Conservation (phyloP, 1,284 basidiomycete species). For the Puccinia polysora region DNA sequence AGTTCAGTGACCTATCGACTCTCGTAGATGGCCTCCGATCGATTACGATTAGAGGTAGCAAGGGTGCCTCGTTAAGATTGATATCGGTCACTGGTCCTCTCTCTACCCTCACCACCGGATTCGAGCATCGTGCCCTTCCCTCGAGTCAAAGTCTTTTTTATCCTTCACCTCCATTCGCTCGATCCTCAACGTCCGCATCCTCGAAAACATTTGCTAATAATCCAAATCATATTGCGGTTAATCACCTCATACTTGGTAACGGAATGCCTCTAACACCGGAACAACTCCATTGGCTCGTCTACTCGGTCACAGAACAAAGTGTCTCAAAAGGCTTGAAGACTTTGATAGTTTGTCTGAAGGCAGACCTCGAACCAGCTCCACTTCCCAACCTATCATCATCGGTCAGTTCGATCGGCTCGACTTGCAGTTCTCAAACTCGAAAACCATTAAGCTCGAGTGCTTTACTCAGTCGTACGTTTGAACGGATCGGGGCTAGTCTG, state of each 20-base stretch:
- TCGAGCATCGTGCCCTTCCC: not conserved
- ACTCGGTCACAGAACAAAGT: not conserved
- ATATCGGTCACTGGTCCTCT: constrained; percentile 13
- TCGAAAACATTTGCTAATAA: not conserved
- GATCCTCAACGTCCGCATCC: not conserved
- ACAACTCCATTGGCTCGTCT: constrained; percentile 15
- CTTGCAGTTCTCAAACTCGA: too few species aligned
- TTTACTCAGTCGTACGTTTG: constrained; percentile 12
- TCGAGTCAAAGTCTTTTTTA: not conserved
- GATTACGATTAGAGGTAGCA: constrained; percentile 9
- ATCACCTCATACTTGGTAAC: constrained; percentile 9
- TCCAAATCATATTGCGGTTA: constrained; percentile 7
- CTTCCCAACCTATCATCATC: constrained; percentile 7
- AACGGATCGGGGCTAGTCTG: constrained; percentile 12
- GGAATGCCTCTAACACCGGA: constrained; percentile 20
- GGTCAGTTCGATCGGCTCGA: constrained; percentile 9
- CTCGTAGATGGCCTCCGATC: constrained; percentile 21
- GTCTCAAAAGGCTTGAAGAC: not conserved
- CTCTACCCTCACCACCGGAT: constrained; percentile 1
- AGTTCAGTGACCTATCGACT: constrained; percentile 6
- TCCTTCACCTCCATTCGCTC: not conserved
- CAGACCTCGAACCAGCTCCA: not conserved
- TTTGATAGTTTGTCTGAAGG: constrained; percentile 19
- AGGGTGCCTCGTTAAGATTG: not conserved
- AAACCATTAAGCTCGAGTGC: constrained; percentile 1